Base-by-base conservation (phyloP, 805 yeast genomes). In the Cyberlindnera sargentensis region DNA sequence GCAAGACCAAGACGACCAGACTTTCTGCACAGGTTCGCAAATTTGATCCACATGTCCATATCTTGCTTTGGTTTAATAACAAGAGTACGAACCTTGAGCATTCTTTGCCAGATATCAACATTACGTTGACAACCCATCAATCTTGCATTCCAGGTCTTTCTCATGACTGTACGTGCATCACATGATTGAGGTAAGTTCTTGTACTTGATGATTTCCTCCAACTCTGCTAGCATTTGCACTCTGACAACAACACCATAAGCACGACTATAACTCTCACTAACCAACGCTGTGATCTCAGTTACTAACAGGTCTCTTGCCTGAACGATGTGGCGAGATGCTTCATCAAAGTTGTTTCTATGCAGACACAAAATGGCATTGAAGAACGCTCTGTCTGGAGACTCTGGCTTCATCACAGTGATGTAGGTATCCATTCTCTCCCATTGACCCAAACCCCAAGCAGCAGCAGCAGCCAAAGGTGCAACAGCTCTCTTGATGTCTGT, bases 61-160 rank as follows among this genome's bases (percentile, higher is more conserved):
- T 93, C 97, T 56, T 93, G 95, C 52, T 90, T 87, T 2, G 99
- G 99, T 50, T 84, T 83, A 37, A 93, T 85, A 10, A 93, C 98
- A 38, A 93, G 71, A 0, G 97, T 91, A 44, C 99, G 74, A 2
- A 91, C 96, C 60, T 90, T 86, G 47, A 93, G 72, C 79, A 93
- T 82, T 57, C 97, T 73, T 62, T 91, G 97, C 99, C 99, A 93
- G n/a, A 90, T 89, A 65, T 93, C 99, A 41, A 93, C 98, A 65
- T 93, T 93, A 53, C 93, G 75, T 65, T 93, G 99, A 58, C 97
- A 89, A 2, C 98, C 98, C 47, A 87, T 67, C 40, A 93, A 68
- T 55, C 99, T 76, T 41, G 86, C 85, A 58, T 86, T 88, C 99
- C 99, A 95, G 0, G 98, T 91, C 53, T 82, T 80, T 52, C 95